phyloP scores from a whole-genome alignment of 495 filamentous ascomycete genomes.

The Terfezia boudieri region DNA sequence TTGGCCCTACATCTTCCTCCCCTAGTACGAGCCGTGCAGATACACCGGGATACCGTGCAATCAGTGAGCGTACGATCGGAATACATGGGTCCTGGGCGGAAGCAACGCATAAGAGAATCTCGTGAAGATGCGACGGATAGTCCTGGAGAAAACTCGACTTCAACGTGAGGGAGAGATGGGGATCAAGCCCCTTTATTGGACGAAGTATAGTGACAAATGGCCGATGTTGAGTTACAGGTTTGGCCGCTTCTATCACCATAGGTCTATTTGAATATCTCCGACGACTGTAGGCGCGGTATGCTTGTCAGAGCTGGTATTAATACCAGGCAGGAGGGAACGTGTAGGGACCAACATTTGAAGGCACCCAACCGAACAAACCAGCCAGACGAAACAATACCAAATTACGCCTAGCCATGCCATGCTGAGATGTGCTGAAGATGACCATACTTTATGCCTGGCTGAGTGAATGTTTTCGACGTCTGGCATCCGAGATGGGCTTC shows the following conservation, averaged over 20 bases:
- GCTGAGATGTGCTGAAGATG: not conserved
- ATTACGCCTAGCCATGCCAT: slow-evolving; percentile 30
- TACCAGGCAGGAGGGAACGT: too few relatives aligned
- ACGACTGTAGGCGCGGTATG: slow-evolving; percentile 20
- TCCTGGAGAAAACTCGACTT: slow-evolving; percentile 68
- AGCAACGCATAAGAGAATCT: slow-evolving; percentile 63
- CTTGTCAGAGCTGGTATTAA: too few relatives aligned
- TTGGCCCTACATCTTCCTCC: slow-evolving; percentile 82
- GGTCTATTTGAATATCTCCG: slow-evolving; percentile 24
- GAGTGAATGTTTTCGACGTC: too few relatives aligned
- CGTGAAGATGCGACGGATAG: slow-evolving; percentile 58
- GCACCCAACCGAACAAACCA: slow-evolving; percentile 36
- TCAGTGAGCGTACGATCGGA: slow-evolving; percentile 43
- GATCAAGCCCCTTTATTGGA: slow-evolving; percentile 81
- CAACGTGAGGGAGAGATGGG: slow-evolving; percentile 75
- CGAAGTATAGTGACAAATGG: slow-evolving; percentile 87
- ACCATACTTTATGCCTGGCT: not conserved
- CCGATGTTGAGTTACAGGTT: slow-evolving; percentile 9
- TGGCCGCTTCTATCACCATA: slow-evolving; percentile 5
- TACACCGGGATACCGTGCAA: slow-evolving; percentile 47
- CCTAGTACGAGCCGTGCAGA: slow-evolving; percentile 65
- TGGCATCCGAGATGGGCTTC: too few relatives aligned
- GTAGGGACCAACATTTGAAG: slow-evolving; percentile 31
- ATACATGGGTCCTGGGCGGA: slow-evolving; percentile 58
- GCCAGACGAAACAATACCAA: slow-evolving; percentile 35